phyloP scores from a whole-genome alignment of 2,329 filamentous ascomycete genomes.

The Ilyonectria destructans region DNA sequence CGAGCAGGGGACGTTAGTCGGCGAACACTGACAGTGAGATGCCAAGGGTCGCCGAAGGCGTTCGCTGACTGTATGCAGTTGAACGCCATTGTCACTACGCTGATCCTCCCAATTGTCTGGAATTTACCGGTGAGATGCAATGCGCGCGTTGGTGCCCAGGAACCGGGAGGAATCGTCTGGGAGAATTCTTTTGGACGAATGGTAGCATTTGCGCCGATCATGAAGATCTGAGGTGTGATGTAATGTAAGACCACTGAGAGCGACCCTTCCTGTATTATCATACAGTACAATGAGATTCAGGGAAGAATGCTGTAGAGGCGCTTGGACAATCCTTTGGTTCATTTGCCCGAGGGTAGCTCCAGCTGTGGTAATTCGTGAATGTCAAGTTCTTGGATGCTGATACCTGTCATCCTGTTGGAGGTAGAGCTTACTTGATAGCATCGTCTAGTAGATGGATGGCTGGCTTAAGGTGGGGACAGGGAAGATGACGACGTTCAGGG shows the following conservation, averaged over 20 bases:
- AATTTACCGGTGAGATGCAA: neutral
- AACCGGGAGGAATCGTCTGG: neutral
- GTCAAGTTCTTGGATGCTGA: neutral
- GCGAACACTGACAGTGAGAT: neutral
- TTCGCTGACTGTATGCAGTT: neutral
- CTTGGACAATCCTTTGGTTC: neutral
- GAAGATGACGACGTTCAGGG: slow-evolving; percentile 49
- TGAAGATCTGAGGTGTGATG: neutral
- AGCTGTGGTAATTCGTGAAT: slow-evolving; percentile 6
- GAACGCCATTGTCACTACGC: neutral
- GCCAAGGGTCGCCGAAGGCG: slow-evolving; percentile 1
- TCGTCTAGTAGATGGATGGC: slow-evolving; percentile 56
- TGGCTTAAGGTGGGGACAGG: slow-evolving; percentile 60
- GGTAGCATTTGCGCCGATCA: neutral
- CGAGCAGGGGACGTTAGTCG: neutral
- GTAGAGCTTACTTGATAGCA: neutral
- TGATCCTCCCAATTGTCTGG: neutral
- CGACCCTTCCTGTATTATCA: neutral
- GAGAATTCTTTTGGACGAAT: neutral
- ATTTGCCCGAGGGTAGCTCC: neutral
- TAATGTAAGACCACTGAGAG: neutral
- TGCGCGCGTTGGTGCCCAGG: neutral
- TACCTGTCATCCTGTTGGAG: slow-evolving; percentile 8
- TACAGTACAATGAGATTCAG: neutral
- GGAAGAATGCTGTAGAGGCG: neutral